Conservation (phyloP, 768 basidiomycete species). For the Trametes cubensis region DNA sequence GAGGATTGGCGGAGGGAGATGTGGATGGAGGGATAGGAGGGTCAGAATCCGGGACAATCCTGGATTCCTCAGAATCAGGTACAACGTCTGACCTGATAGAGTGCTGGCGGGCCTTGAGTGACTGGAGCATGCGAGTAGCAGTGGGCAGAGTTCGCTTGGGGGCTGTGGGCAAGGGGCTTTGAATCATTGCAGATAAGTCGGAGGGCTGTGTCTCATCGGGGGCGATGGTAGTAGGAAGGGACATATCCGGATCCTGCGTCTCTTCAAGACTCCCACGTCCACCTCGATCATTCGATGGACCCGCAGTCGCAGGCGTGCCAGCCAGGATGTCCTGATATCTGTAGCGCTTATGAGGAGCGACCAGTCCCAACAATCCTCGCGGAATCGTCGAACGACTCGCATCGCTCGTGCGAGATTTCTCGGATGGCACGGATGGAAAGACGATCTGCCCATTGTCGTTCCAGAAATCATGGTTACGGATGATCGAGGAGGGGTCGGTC, state of each 20-base stretch:
- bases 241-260: slow-evolving; percentile 4
- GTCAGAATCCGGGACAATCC: slow-evolving; percentile 16
- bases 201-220: slow-evolving; percentile 31
- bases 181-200: slow-evolving; percentile 14
- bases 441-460: slow-evolving; percentile 17
- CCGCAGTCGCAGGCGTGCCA: not conserved
- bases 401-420: not conserved
- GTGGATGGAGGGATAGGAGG: slow-evolving; percentile 4
- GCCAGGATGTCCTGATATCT: slow-evolving; percentile 18
- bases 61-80: slow-evolving; percentile 8
- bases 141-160: slow-evolving; percentile 10
- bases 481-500: not conserved
- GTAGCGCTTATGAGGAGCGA: slow-evolving; percentile 20
- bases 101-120: not conserved
- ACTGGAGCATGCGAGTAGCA: slow-evolving; percentile 1
- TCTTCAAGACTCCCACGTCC: not conserved
- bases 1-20: not conserved
- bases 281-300: not conserved
- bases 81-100: not conserved
- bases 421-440: slow-evolving; percentile 6
- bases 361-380: slow-evolving; percentile 6
- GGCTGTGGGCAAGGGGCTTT: slow-evolving; percentile 1
- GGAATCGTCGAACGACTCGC: slow-evolving; percentile 1
- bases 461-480: slow-evolving; percentile 2
- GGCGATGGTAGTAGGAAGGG: not conserved